These are phyloP conservation scores for Discostella pseudostelligera DNA, from an alignment of 108 stramenopile species.

Conservation along the genomic window DNA sequence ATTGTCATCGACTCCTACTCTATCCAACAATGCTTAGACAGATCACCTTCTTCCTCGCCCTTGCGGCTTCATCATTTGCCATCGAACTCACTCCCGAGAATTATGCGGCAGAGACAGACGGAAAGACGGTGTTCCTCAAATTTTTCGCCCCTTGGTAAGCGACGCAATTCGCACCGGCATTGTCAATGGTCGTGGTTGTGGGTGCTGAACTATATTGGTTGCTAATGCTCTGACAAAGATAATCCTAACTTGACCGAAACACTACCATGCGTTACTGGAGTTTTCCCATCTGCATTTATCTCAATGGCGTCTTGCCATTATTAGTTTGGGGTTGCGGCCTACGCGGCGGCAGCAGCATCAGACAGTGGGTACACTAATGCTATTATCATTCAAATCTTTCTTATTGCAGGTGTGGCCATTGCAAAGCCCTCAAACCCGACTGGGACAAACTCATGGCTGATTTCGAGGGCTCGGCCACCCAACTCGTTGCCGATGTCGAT, in stretches of 20 bases:
- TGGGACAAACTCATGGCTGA: constrained; percentile 75
- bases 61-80: constrained; percentile 30
- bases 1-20: no score
- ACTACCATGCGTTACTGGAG: no score
- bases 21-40: constrained; percentile 38
- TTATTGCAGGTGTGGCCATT: constrained; percentile 46
- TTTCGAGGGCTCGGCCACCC: constrained; percentile 43
- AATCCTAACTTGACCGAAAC: no score
- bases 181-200: not conserved
- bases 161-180: no score
- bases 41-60: constrained; percentile 35
- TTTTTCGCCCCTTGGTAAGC: constrained; percentile 78
- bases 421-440: constrained; percentile 49
- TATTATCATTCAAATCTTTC: not conserved
- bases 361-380: not conserved
- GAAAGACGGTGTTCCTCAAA: constrained; percentile 82
- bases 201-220: not conserved
- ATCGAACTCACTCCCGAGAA: constrained; percentile 67
- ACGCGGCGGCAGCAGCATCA: not conserved
- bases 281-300: no score
- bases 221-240: not conserved
- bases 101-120: constrained; percentile 59
- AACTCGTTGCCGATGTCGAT: constrained; percentile 85
- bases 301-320: no score
- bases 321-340: no score